Percentiles rank a stretch among this genome's conserved stretches.
These are phyloP conservation scores for Botrytis fabae DNA, from an alignment of 2,329 filamentous ascomycete genomes.

Conservation along the genomic window DNA sequence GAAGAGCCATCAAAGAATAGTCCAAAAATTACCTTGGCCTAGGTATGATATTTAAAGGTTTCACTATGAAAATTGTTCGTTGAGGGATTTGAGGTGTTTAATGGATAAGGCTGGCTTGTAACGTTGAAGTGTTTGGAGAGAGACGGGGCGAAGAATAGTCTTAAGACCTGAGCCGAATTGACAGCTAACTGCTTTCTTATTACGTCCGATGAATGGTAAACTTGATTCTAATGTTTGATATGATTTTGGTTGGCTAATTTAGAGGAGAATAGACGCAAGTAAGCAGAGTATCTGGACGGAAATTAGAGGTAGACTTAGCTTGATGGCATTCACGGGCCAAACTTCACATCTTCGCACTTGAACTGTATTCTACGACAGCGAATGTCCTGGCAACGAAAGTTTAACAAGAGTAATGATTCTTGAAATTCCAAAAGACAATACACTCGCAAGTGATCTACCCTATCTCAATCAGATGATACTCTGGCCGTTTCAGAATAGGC, in stretches of 20 bases:
- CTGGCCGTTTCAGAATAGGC: not conserved
- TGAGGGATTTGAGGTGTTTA: not conserved
- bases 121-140: not conserved
- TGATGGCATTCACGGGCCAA: not conserved
- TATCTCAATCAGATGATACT: not conserved
- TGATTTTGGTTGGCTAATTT: not conserved
- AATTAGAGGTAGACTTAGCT: not conserved
- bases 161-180: not conserved
- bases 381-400: not conserved
- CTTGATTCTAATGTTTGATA: not conserved
- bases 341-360: not conserved
- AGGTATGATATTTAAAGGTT: rapidly evolving
- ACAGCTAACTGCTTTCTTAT: not conserved
- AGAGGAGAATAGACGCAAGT: not conserved
- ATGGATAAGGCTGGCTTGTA: not conserved
- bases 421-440: not conserved
- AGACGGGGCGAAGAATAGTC: not conserved
- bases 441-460: not conserved
- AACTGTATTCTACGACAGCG: not conserved
- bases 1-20: not conserved
- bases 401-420: not conserved
- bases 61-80: rapidly evolving
- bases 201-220: not conserved
- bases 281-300: no score
- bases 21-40: no score